Base-by-base conservation (phyloP, 2,329 filamentous ascomycete species). In the Fusarium torulosum region DNA sequence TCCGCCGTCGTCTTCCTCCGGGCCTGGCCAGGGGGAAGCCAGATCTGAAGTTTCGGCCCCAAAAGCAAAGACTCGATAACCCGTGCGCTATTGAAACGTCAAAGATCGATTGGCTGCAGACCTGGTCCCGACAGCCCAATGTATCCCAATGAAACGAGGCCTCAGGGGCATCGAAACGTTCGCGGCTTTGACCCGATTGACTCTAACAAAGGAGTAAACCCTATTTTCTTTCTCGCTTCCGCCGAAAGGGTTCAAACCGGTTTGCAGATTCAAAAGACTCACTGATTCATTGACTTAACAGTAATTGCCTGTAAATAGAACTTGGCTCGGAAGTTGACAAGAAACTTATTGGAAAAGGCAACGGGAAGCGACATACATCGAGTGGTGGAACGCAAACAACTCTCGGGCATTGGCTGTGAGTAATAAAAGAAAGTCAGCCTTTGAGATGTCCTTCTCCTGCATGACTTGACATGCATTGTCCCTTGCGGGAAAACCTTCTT, bases 141-240 rank as follows among this genome's bases (percentile, higher is more conserved):
- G 47, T 43, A 53, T 62, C 70, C 58, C 55, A 59, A 58, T 74
- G 72, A 74, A 74, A 74, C 72, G 59, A 66, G 59, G 58, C 46
- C 49, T 59, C 67, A 61, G 44, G 58, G 59, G 59, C 42, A 35
- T 50, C 44, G 37, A 60, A 59, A 59, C 50, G 57, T 66, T 67
- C 59, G 60, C 44, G 60, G 50, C 52, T 56, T 50, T 59, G 42
- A n/a, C 41, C 46, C 43, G 45, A 53, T 60, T 53, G 54, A 63
- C 59, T 61, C 50, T 47, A 33, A 46, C 45, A 52, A 63, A 66
- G 66, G 41, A 66, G 57, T 53, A 53, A 63, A 69, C 49, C 44
- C 44, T 66, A 45, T 37, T 37, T n/a, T 37, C 25, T 20, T 46
- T 21, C 46, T 63, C 51, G 49, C 27, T 21, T 67, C 15, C 47